Base-by-base conservation (phyloP, 2,329 filamentous ascomycete genomes). In the Pseudohalonectria lignicola region DNA sequence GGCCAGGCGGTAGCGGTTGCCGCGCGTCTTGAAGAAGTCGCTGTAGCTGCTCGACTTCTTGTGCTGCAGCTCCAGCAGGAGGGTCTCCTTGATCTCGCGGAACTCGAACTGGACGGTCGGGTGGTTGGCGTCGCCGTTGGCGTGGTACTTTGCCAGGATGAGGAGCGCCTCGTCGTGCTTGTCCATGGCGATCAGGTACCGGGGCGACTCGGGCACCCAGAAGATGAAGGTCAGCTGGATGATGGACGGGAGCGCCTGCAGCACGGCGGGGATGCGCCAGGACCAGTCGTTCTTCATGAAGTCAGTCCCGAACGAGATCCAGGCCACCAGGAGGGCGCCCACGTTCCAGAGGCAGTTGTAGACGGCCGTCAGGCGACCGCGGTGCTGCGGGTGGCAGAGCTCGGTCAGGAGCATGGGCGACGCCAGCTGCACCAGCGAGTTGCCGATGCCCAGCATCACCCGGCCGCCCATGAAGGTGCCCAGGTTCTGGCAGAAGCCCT, bases 31-130 rank as follows among this genome's bases (percentile, higher is more conserved):
- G 52, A 37, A 74, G 57, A 21, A 78, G 56, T 66, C 29, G 7
- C 19, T 34, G 51, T 74, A 78, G 43, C 59, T 66, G 51, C 62
- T 70, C 41, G 55, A 62, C 31, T 60, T 56, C 47, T 61, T 57
- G 48, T 56, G 59, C 47, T 42, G 37, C 36, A 41, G 37, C 37
- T 48, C 45, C 6, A 43, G 23, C 13, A 37, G 35, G 13, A 48
- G 30, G 64, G 72, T 75, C 49, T 75, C 69, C 53, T 67, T 68
- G 53, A 79, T 78, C 54, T 79, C 74, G 26, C 62, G 61, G 55
- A 63, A 75, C 49, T 78, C 72, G 49, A 73, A 71, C 47, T 75
- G 67, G 5, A 79, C 75, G 13, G 66, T 67, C 11, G 66, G 54
- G 53, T 76, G 60, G 41, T 67, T 54, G 30, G 42, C 47, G 47